A percentile compares a stretch with the other conserved stretches of the same genome.
Evolutionary conservation across 73 alveolate species (phyloP).

Genomic region (Urostyla sp.): DNA sequence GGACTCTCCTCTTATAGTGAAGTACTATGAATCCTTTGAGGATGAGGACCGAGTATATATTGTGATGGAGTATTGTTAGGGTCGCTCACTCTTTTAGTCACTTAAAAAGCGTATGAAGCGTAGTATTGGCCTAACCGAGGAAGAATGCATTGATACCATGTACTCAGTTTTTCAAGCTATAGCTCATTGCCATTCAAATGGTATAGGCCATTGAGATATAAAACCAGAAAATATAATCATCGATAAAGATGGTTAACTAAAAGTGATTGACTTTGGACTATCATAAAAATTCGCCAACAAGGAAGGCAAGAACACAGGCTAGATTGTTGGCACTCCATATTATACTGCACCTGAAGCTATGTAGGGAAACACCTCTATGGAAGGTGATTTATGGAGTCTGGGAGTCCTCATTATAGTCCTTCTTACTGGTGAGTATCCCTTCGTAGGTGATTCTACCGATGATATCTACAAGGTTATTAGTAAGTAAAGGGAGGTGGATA

Average conservation of each 20-base stretch:
- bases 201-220: constrained; percentile 71
- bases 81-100: constrained; percentile 68
- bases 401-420: constrained; percentile 45
- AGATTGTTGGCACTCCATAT: constrained; percentile 44
- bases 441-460: constrained; percentile 12
- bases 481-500: constrained; percentile 16
- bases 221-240: constrained; percentile 70
- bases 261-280: constrained; percentile 59
- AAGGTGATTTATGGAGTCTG: constrained; percentile 49
- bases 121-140: too few species aligned
- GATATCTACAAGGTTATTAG: not conserved
- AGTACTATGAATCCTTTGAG: constrained; percentile 75
- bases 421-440: constrained; percentile 46
- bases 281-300: constrained; percentile 39
- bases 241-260: constrained; percentile 72
- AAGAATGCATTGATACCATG: constrained; percentile 73
- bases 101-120: constrained; percentile 41
- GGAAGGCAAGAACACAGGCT: constrained; percentile 13
- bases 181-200: constrained; percentile 61
- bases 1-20: constrained; percentile 73
- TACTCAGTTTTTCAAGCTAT: constrained; percentile 66
- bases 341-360: constrained; percentile 59
- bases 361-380: constrained; percentile 52
- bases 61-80: constrained; percentile 79
- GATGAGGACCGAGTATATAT: constrained; percentile 65